Evolutionary conservation across 371 early-diverging fungal genomes (phyloP).

Genomic region (Gilbertella persicaria): DNA sequence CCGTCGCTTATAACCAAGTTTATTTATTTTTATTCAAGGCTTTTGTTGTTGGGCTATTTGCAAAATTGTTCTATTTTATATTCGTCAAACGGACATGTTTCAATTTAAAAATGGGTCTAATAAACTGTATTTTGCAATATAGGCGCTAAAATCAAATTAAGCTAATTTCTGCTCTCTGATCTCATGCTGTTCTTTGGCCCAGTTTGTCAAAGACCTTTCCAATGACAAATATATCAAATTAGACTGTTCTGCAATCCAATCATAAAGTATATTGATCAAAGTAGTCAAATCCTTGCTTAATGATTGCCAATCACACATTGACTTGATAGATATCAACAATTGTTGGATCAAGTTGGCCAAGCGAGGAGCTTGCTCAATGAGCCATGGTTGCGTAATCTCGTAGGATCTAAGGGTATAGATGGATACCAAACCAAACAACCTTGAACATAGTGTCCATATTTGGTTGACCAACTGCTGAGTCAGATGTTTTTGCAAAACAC

Average conservation of each 20-base stretch:
- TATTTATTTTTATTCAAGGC: no score
- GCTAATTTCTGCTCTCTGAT: no score
- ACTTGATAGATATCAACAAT: not conserved
- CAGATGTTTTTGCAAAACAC: not conserved
- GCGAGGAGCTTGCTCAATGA: constrained; percentile 22
- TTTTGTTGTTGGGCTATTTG: no score
- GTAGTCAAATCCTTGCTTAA: not conserved
- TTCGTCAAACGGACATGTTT: no score
- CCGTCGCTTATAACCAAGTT: no score
- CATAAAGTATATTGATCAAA: not conserved
- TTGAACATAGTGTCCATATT: not conserved
- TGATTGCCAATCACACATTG: constrained; percentile 10
- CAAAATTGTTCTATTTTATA: no score
- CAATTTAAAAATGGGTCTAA: no score
- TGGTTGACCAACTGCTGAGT: constrained; percentile 2
- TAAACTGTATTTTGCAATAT: no score
- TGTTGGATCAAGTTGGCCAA: constrained; percentile 7
- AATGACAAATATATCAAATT: constrained; percentile 14
- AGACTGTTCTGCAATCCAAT: constrained; percentile 9
- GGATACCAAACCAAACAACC: not conserved
- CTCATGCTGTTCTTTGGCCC: constrained; percentile 24
- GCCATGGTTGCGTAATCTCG: constrained; percentile 2
- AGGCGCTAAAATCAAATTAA: no score
- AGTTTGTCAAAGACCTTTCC: constrained; percentile 16
- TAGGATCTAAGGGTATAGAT: not conserved